Evolutionary conservation across 179 eudicot genomes (phyloP).

Genomic region (Gypsophila paniculata): DNA sequence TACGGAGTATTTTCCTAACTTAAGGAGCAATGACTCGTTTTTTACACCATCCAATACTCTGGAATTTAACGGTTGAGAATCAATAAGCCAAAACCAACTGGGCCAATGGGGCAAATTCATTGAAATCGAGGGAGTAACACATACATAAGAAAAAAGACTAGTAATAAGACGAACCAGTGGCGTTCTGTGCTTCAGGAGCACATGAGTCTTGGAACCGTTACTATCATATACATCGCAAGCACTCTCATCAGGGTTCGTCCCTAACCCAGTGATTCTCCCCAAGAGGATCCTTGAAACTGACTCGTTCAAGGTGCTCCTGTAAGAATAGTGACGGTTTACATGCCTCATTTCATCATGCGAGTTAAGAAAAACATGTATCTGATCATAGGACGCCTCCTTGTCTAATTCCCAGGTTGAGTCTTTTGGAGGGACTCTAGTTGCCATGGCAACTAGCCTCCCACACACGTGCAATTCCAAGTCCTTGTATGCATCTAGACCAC

Average conservation of each 20-base stretch:
- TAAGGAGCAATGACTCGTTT: not conserved
- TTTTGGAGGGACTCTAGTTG: conserved; percentile 63
- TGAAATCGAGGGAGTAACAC: not conserved
- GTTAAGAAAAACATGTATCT: conserved; percentile 62
- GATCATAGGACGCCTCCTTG: conserved; percentile 51
- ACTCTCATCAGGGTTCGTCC: conserved; percentile 73
- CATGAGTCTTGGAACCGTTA: conserved; percentile 61
- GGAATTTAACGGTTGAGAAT: not conserved
- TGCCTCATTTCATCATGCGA: conserved; percentile 34
- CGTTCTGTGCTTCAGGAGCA: conserved; percentile 91
- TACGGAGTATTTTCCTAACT: not conserved
- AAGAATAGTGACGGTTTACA: conserved; percentile 20
- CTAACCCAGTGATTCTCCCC: conserved; percentile 72
- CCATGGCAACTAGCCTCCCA: conserved; percentile 76
- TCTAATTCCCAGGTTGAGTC: conserved; percentile 25
- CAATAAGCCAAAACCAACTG: conserved; percentile 1
- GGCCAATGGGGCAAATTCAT: no score
- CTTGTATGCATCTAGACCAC: conserved; percentile 57
- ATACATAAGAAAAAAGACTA: not conserved
- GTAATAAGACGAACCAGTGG: conserved; percentile 53
- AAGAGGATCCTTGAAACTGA: conserved; percentile 38
- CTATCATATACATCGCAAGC: conserved; percentile 56
- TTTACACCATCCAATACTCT: not conserved
- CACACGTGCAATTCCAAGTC: conserved; percentile 71
- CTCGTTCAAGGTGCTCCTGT: conserved; percentile 23